phyloP scores from a whole-genome alignment of 2,329 filamentous ascomycete species.

The Arthrobotrys sinensis region DNA sequence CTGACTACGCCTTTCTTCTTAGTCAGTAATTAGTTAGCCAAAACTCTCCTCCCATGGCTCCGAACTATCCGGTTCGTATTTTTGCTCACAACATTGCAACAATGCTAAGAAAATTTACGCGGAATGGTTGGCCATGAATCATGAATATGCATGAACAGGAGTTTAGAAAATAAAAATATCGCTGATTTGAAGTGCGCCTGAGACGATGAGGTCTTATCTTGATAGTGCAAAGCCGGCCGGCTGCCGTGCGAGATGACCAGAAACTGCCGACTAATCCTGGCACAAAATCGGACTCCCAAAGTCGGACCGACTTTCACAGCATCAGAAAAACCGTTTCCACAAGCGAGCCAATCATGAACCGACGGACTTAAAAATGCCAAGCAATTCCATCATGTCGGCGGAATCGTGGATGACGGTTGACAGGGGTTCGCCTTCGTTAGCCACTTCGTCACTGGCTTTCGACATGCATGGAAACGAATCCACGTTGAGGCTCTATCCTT shows the following conservation, averaged over 20 bases:
- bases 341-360: conserved; percentile 41
- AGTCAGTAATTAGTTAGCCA: not conserved
- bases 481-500: conserved; percentile 5
- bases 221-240: not conserved
- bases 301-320: conserved; percentile 32
- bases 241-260: not conserved
- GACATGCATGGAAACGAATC: not conserved
- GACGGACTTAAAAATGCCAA: conserved; percentile 51
- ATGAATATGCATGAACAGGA: too few species aligned
- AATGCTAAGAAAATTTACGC: not conserved
- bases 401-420: conserved; percentile 3
- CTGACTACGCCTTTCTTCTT: not conserved
- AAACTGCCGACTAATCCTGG: conserved; percentile 3
- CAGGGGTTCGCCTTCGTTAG: conserved; percentile 1
- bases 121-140: not conserved
- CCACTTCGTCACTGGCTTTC: not conserved
- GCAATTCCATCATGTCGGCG: conserved; percentile 16
- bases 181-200: not conserved
- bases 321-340: not conserved
- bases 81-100: not conserved
- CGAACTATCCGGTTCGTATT: not conserved
- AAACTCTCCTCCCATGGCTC: not conserved
- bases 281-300: not conserved
- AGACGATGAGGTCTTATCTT: not conserved
- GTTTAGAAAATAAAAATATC: too few species aligned